Evolutionary conservation across 352 stramenopile genomes (phyloP), one percentile per base, ranked within the genome.

Genomic region (Phytophthora rubi): DNA sequence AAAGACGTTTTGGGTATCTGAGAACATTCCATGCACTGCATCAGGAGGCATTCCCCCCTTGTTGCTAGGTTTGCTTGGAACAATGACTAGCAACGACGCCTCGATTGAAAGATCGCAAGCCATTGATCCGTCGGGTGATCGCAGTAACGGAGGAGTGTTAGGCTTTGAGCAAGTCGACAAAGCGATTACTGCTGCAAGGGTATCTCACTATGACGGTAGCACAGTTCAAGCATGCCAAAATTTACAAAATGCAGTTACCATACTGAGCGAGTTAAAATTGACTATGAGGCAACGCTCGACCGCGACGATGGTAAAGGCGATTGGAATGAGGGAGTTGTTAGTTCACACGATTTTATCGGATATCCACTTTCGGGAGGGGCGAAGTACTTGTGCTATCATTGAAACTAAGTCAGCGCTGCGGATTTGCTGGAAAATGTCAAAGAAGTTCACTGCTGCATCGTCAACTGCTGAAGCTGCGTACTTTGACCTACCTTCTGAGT

Each of bases 371-470:
- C 68, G 59, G 3, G 70, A 83, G 77, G 83, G 86, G 2, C 68
- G 71, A 47, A 71, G 64, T 12, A 64, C 73, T 16, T 60, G 59
- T 21, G 81, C 86, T n/a, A 82, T 93, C 35, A 53, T 53, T 13
- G 79, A 91, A 62, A 78, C 79, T 13, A 93, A 91, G 64, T 62
- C 70, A 26, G 85, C 83, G 16, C 65, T 93, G 3, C 83, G 76
- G 7, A 79, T 93, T 58, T 93, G 83, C 55, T 92, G 82, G 81
- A 91, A 86, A 71, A 52, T 93, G 18, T 73, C 75, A 6, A 86
- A 76, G 59, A 87, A 71, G 51, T 92, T 76, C 57, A 65, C 63
- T 5, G 68, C 61, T 6, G 33, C 62, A 4, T 55, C 59, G 6
- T 64, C 58, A 2, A 35, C 53, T 16, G 47, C 48, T 53, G 62